Evolutionary conservation across 306 rosid species (phyloP).

Genomic region (Ormosia semicastrata): DNA sequence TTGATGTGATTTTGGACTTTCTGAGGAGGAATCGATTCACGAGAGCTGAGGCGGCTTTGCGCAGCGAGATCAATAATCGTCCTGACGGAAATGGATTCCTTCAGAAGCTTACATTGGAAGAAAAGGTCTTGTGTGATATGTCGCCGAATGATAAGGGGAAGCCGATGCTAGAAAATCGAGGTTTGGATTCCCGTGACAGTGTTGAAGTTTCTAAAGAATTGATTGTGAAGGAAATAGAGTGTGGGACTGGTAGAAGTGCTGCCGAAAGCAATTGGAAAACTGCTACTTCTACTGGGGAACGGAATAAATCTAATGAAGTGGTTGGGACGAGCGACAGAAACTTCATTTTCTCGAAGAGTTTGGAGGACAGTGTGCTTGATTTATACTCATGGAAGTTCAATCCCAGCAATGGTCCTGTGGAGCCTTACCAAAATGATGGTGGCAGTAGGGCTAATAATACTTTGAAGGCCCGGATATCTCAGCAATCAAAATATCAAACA

Average conservation of each 20-base stretch:
- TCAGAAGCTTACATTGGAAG: constrained; percentile 71
- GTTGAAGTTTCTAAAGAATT: constrained; percentile 74
- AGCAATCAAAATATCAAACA: constrained; percentile 44
- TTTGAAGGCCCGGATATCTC: constrained; percentile 44
- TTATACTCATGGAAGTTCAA: constrained; percentile 68
- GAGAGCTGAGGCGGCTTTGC: constrained; percentile 91
- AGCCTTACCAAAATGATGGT: constrained; percentile 48
- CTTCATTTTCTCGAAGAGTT: constrained; percentile 61
- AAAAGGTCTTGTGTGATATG: constrained; percentile 40
- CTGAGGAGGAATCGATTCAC: constrained; percentile 74
- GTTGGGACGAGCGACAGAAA: constrained; percentile 60
- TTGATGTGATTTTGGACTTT: constrained; percentile 84
- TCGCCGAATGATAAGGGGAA: constrained; percentile 60
- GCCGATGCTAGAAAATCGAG: constrained; percentile 49
- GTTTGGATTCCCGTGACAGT: constrained; percentile 37
- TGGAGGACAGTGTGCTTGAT: constrained; percentile 71
- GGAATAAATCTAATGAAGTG: constrained; percentile 59
- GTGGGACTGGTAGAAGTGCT: constrained; percentile 68
- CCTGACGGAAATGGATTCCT: constrained; percentile 73
- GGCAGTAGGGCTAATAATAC: constrained; percentile 31
- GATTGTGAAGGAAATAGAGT: constrained; percentile 93
- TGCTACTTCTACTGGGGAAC: constrained; percentile 52
- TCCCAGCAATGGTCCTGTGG: constrained; percentile 59
- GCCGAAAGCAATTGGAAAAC: constrained; percentile 67
- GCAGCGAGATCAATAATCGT: constrained; percentile 68